These are phyloP conservation scores for Fusarium torreyae DNA, from an alignment of 2,329 filamentous ascomycete species.

Conservation along the genomic window DNA sequence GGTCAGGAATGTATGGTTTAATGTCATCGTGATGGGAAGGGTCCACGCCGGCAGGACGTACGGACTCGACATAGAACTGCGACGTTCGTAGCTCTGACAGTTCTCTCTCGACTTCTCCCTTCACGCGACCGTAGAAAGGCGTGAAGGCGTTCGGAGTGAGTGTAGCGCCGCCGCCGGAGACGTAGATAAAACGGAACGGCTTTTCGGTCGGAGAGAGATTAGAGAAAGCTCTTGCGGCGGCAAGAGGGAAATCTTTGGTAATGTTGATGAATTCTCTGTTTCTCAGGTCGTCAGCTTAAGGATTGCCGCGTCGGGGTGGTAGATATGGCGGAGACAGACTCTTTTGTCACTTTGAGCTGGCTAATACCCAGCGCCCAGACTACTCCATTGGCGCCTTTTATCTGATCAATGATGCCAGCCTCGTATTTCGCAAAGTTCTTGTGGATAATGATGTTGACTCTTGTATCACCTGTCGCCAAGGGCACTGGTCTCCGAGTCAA, in stretches of 20 bases:
- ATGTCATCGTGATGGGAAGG: conserved; percentile 30
- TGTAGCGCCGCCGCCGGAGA: conserved; percentile 28
- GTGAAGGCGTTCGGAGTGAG: conserved; percentile 25
- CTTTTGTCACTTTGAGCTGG: conserved; percentile 37
- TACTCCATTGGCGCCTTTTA: conserved; percentile 33
- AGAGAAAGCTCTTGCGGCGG: conserved; percentile 32
- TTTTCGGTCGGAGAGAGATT: conserved; percentile 21
- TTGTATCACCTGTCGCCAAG: conserved; percentile 25
- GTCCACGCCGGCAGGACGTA: conserved; percentile 36
- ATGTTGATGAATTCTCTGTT: conserved; percentile 38
- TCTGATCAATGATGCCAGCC: conserved; percentile 20
- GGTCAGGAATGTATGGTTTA: conserved; percentile 28
- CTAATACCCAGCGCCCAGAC: conserved; percentile 43
- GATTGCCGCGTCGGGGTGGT: too few relatives aligned
- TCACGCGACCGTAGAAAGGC: conserved; percentile 31
- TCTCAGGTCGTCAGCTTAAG: not conserved
- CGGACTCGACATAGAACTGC: conserved; percentile 24
- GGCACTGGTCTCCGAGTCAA: conserved; percentile 37
- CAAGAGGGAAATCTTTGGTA: conserved; percentile 34
- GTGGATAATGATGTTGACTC: conserved; percentile 39
- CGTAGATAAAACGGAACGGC: conserved; percentile 39
- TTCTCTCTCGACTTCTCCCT: conserved; percentile 31
- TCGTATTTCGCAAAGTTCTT: conserved; percentile 28
- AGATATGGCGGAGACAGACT: conserved; percentile 10
- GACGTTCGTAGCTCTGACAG: conserved; percentile 26